Percentiles rank a stretch among this genome's conserved stretches.
Evolutionary conservation across 176 grass and related monocot species (phyloP).

Genomic region (Poa annua): DNA sequence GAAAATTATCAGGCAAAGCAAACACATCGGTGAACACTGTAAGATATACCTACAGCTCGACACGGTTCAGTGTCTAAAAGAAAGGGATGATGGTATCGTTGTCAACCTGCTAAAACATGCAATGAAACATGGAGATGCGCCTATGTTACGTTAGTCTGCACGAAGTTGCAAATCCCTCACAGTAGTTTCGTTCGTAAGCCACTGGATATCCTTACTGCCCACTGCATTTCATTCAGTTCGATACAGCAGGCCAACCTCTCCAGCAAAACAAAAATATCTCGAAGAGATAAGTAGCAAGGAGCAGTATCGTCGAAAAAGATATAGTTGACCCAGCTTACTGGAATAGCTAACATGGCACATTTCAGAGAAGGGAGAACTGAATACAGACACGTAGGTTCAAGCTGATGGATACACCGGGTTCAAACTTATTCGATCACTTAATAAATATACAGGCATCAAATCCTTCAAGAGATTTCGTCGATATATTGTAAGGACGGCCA

Average conservation of each 20-base stretch:
- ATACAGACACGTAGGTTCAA: background rate
- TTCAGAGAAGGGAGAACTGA: background rate
- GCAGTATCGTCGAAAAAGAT: background rate
- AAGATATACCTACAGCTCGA: background rate
- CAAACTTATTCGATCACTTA: background rate
- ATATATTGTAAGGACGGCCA: constrained; percentile 18
- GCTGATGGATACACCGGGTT: background rate
- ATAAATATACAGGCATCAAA: background rate
- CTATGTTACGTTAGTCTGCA: too few relatives aligned
- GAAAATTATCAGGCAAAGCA: background rate
- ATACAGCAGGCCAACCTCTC: background rate
- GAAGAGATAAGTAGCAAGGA: background rate
- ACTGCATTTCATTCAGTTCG: background rate
- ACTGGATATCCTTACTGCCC: background rate
- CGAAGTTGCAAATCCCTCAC: background rate
- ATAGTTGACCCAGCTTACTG: background rate
- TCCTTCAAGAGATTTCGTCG: constrained; percentile 23
- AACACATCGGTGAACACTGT: background rate
- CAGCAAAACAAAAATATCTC: background rate
- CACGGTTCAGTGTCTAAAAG: background rate
- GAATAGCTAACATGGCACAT: background rate
- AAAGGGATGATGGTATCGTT: background rate
- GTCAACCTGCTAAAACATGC: background rate
- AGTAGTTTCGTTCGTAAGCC: background rate
- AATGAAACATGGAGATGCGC: background rate